These are phyloP conservation scores for Marasmius oreades DNA, from an alignment of 1,284 basidiomycete species.

Conservation along the genomic window DNA sequence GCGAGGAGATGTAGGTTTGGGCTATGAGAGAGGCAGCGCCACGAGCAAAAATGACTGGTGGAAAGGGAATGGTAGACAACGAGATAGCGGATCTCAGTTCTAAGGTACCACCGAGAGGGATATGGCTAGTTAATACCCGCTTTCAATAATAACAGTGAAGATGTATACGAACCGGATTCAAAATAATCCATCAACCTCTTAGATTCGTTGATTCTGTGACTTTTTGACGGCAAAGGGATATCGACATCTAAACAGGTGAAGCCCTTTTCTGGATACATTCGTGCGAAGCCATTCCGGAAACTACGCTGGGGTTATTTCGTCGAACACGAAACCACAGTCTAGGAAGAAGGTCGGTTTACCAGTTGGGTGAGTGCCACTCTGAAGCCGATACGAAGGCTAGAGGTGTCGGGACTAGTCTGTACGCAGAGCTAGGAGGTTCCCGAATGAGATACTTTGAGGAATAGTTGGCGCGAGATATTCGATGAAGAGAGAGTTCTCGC, in stretches of 20 bases:
- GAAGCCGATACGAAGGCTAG: conserved; percentile 44
- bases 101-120: no score
- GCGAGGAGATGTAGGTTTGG: conserved; percentile 64
- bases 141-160: no score
- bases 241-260: conserved; percentile 59
- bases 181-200: conserved; percentile 34
- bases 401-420: conserved; percentile 49
- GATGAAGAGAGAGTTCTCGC: no score
- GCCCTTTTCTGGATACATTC: conserved; percentile 53
- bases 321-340: conserved; percentile 18
- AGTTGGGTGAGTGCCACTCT: conserved; percentile 32
- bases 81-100: conserved; percentile 39
- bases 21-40: conserved; percentile 51
- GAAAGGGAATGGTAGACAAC: conserved; percentile 52
- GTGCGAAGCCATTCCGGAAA: conserved; percentile 27
- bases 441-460: conserved; percentile 17
- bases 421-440: conserved; percentile 35
- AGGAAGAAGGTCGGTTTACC: conserved; percentile 15
- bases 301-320: conserved; percentile 34
- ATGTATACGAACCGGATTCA: conserved; percentile 32
- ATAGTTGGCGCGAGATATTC: not conserved
- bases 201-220: conserved; percentile 28
- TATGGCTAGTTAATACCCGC: no score
- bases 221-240: conserved; percentile 32
- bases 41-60: conserved; percentile 59